A percentile compares a stretch with the other conserved stretches of the same genome.
phyloP scores from a whole-genome alignment of 306 rosid genomes.

The Erythrophleum fordii region DNA sequence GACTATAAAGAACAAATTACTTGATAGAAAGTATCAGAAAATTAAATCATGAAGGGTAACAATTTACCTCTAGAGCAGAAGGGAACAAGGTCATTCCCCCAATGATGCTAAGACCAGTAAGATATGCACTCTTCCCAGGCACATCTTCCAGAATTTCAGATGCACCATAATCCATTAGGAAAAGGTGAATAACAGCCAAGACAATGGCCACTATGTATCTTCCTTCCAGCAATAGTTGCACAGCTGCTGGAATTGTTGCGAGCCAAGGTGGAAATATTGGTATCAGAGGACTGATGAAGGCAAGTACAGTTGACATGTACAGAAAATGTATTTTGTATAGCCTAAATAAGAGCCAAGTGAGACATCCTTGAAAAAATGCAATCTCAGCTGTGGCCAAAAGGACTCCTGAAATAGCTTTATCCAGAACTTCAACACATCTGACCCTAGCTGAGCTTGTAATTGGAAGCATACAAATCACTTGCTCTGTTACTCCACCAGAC shows the following conservation, averaged over 20 bases:
- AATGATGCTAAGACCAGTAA: constrained; percentile 91
- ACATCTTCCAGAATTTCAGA: constrained; percentile 86
- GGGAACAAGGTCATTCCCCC: constrained; percentile 98
- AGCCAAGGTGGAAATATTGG: constrained; percentile 87
- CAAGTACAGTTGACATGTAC: constrained; percentile 89
- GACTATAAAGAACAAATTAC: constrained; percentile 3
- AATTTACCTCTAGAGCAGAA: constrained; percentile 84
- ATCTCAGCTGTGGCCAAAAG: constrained; percentile 92
- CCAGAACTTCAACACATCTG: constrained; percentile 91
- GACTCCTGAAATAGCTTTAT: constrained; percentile 86
- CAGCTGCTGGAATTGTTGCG: constrained; percentile 85
- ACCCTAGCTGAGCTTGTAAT: constrained; percentile 62
- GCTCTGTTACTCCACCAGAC: constrained; percentile 98
- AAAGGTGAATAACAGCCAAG: constrained; percentile 69
- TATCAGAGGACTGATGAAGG: constrained; percentile 76
- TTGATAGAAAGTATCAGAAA: not conserved
- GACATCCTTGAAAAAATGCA: constrained; percentile 87
- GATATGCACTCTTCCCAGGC: constrained; percentile 92
- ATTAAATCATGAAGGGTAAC: constrained; percentile 23
- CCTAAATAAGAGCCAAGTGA: constrained; percentile 90
- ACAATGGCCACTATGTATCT: constrained; percentile 66
- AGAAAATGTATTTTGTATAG: constrained; percentile 80
- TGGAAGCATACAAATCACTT: constrained; percentile 85
- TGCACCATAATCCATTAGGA: constrained; percentile 79
- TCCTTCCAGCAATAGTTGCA: constrained; percentile 83